Evolutionary conservation across 768 basidiomycete genomes (phyloP), one percentile per base, ranked within the genome.

Genomic region (Pleurotus platypus): DNA sequence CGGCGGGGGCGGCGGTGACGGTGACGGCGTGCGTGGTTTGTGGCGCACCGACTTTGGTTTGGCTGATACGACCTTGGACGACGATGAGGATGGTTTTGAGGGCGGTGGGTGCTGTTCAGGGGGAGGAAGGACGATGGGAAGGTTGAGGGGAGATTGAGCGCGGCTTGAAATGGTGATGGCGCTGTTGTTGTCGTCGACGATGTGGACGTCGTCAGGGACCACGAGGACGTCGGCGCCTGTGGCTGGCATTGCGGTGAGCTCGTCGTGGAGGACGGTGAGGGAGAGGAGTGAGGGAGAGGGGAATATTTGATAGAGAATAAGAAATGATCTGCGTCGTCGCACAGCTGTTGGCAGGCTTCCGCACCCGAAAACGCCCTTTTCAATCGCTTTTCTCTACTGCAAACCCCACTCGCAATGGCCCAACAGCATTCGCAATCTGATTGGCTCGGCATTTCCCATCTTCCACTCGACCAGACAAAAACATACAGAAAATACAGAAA

Each of bases 1-100:
- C 58, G 77, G 72, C 0, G 80, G 78, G 4, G 85, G 83, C 2
- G 85, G 81, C 8, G 87, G 85, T 0, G 86, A 84, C 6, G 77
- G 83, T n/a, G 68, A 74, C 46, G 70, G 71, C 20, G 70, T 72
- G 60, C 70, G 72, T 49, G 66, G 55, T 71, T 69, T 7, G 70
- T 69, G 46, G 48, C 62, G 57, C 50, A 60, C 49, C 45, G 67
- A 58, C 56, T 64, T 61, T 58, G 57, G 50, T 46, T 58, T 56
- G 48, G 49, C 47, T 13, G 43, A 55, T 50, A 50, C 54, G 15
- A 63, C 64, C 57, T 69, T 68, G 57, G 27, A 58, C 53, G 40
- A 40, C 57, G 49, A 60, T 57, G 38, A 40, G 49, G 48, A 26
- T 57, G 50, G 30, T 18, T 39, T 46, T n/a, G 24, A 22, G 30